phyloP scores from a whole-genome alignment of 306 rosid genomes.

The Bauhinia variegata region DNA sequence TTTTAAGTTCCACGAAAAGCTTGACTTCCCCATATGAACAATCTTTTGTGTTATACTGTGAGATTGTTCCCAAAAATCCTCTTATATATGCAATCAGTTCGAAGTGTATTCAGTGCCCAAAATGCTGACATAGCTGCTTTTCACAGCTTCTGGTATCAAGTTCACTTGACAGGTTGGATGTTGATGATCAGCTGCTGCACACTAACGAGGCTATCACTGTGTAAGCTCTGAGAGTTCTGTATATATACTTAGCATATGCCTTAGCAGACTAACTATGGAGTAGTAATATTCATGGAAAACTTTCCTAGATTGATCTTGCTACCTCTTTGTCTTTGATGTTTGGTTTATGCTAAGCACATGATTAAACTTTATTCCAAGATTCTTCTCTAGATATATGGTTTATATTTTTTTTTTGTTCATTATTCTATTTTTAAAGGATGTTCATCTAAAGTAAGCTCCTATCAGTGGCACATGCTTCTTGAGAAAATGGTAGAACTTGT shows the following conservation, averaged over 20 bases:
- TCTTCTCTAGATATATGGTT: too few relatives aligned
- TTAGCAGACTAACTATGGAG: background rate
- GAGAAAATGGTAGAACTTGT: background rate
- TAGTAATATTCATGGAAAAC: background rate
- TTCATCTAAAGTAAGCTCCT: background rate
- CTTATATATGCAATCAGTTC: background rate
- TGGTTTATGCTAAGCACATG: background rate
- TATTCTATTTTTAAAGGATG: background rate
- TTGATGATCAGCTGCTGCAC: slow-evolving; percentile 78
- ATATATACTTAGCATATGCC: slow-evolving; percentile 2
- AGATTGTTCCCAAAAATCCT: background rate
- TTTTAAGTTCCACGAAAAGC: slow-evolving; percentile 6
- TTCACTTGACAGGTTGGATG: slow-evolving; percentile 95
- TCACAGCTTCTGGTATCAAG: slow-evolving; percentile 94
- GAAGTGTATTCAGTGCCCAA: slow-evolving; percentile 18
- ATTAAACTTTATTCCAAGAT: too few relatives aligned
- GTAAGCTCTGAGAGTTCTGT: slow-evolving; percentile 52
- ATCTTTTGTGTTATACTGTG: background rate
- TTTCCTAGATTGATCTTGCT: background rate
- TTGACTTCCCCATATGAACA: slow-evolving; percentile 12
- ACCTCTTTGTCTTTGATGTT: background rate
- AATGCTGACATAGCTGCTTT: slow-evolving; percentile 36
- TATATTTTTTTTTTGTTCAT: background rate
- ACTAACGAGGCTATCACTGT: slow-evolving; percentile 84
- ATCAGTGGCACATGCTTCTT: background rate